Evolutionary conservation across 768 basidiomycete genomes (phyloP).

Genomic region (Lactarius deliciosus): DNA sequence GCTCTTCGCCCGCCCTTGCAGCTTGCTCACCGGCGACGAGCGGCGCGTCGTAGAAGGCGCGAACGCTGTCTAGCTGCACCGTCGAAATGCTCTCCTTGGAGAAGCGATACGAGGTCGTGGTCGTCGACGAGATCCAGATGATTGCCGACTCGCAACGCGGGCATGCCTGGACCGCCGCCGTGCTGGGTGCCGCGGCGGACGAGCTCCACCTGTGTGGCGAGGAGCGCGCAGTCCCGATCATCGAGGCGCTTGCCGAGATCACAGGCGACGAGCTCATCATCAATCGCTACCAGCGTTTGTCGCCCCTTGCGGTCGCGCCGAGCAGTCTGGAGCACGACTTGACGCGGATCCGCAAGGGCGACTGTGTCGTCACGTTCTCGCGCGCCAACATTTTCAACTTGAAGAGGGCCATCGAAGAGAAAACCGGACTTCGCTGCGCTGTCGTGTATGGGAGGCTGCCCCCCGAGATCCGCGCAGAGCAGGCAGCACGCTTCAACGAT

Average conservation of each 20-base stretch:
- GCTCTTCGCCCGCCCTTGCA: conserved; percentile 62
- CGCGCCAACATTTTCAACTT: conserved; percentile 71
- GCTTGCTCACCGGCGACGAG: conserved; percentile 92
- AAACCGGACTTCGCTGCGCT: conserved; percentile 78
- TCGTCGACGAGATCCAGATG: conserved; percentile 98
- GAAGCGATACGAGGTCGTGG: conserved; percentile 67
- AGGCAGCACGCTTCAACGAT: conserved; percentile 91
- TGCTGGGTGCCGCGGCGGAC: conserved; percentile 70
- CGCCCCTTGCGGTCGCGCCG: conserved; percentile 73
- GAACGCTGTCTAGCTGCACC: conserved; percentile 72
- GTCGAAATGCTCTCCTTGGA: conserved; percentile 80
- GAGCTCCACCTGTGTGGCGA: conserved; percentile 97
- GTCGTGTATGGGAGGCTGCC: conserved; percentile 92
- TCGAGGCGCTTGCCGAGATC: conserved; percentile 62
- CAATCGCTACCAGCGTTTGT: conserved; percentile 82
- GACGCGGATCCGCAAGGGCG: conserved; percentile 66
- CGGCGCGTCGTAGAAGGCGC: conserved; percentile 63
- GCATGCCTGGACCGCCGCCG: conserved; percentile 75
- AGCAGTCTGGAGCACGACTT: conserved; percentile 62
- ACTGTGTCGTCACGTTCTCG: conserved; percentile 89
- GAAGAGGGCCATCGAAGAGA: conserved; percentile 68
- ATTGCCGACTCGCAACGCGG: conserved; percentile 79
- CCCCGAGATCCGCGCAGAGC: conserved; percentile 87
- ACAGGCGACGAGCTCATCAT: conserved; percentile 83
- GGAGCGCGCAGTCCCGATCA: conserved; percentile 83